A percentile compares a stretch with the other conserved stretches of the same genome.
These are phyloP conservation scores for Diutina mesorugosa DNA, from an alignment of 1,139 yeast species.

Conservation along the genomic window DNA sequence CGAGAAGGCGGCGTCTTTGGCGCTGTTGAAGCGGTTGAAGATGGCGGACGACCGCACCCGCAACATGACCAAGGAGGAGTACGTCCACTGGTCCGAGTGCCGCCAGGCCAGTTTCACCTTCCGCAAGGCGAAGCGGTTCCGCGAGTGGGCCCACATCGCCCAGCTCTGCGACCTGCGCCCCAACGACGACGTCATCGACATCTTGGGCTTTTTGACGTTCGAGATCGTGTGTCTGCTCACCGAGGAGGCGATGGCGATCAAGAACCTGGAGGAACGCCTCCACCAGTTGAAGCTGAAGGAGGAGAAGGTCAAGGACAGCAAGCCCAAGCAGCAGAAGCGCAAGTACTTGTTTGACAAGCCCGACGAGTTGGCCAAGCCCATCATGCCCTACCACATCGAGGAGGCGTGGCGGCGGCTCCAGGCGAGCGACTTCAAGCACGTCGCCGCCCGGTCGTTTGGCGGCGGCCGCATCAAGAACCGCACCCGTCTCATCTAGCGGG, in stretches of 20 bases:
- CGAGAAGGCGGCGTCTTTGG: constrained; percentile 79
- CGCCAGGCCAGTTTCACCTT: constrained; percentile 96
- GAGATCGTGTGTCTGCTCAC: constrained; percentile 93
- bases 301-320: constrained; percentile 5
- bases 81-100: constrained; percentile 98
- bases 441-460: constrained; percentile 58
- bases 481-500: constrained; percentile 23
- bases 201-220: constrained; percentile 86
- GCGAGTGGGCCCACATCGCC: constrained; percentile 92
- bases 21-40: constrained; percentile 76
- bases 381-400: constrained; percentile 71
- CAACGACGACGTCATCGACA: constrained; percentile 92
- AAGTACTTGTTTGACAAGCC: constrained; percentile 82
- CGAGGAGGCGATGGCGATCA: constrained; percentile 79
- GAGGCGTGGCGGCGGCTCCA: constrained; percentile 90
- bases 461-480: constrained; percentile 51
- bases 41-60: constrained; percentile 90
- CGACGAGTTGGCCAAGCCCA: constrained; percentile 74
- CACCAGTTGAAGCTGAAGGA: constrained; percentile 22
- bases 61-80: constrained; percentile 92
- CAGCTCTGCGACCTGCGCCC: constrained; percentile 84
- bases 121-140: constrained; percentile 79
- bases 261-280: constrained; percentile 48
- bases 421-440: constrained; percentile 42
- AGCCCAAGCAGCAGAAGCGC: constrained; percentile 15